Evolutionary conservation across 2,329 filamentous ascomycete species (phyloP), one percentile per base, ranked within the genome.

Genomic region (Fusarium compactum): DNA sequence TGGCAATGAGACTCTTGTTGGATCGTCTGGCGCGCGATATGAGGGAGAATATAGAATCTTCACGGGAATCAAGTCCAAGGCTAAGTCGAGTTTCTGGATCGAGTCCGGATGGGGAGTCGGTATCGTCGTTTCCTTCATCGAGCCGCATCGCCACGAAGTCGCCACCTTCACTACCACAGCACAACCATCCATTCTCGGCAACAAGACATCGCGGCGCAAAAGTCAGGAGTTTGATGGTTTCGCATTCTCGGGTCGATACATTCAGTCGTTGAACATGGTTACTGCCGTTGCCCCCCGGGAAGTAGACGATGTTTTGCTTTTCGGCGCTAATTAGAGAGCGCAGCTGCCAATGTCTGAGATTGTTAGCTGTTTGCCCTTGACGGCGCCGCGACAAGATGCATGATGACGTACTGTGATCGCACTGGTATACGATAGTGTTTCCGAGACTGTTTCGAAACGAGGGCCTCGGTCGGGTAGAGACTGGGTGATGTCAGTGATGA

Each of bases 271-370:
- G 91, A 54, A 94, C 81, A 64, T 87, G 83, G 51, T 84, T 82
- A 71, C 91, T 88, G 67, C 94, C 89, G 75, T 85, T 83, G 61
- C 92, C 91, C 71, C 90, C 90, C 38, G 95, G 94, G 76, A 97
- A 97, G 84, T 97, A 98, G 71, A 98, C 86, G 73, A 91, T 83
- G 79, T 95, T 89, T 45, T 89, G 86, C 76, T 92, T 89, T 71
- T 93, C 90, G 27, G 91, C 91, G 79, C 93, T 95, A 78, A 98
- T 92, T 73, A 97, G 90, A 73, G 97, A 95, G 58, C 95, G 93
- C 47, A 99, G 86, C 82, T 96, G 93, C 90, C 92, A 95, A 81
- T 96, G 93, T 72, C 92, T 95, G 75, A 32, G 24, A 46, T 40
- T 50, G 48, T 65, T 52, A 65, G 50, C n/a, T 53, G 20, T 29